A percentile compares a stretch with the other conserved stretches of the same genome.
phyloP scores from a whole-genome alignment of 345 rosid species.

The Citrus unshiu region DNA sequence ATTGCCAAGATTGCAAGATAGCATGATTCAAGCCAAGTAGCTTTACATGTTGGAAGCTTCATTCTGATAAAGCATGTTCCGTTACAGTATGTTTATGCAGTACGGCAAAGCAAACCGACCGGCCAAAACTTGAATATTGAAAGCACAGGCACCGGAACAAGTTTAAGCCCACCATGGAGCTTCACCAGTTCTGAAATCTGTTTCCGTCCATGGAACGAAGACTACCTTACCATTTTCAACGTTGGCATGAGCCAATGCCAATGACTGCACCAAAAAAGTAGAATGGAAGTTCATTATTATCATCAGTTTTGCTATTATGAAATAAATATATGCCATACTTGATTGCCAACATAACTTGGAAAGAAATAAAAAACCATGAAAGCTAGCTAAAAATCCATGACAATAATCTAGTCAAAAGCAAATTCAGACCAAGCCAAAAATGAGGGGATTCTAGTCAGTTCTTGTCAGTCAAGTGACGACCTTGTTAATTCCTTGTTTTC shows the following conservation, averaged over 20 bases:
- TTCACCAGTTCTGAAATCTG: slow-evolving; percentile 98
- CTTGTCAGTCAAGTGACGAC: too few relatives aligned
- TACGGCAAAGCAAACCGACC: slow-evolving; percentile 8
- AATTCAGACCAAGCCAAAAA: too few relatives aligned
- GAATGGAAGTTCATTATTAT: not conserved
- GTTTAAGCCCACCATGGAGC: slow-evolving; percentile 88
- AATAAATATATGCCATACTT: not conserved
- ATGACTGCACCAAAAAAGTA: slow-evolving; percentile 43
- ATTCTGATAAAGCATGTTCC: not conserved
- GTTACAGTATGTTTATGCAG: slow-evolving; percentile 8
- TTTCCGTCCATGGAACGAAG: slow-evolving; percentile 86
- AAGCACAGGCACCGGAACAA: not conserved
- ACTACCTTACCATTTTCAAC: slow-evolving; percentile 80
- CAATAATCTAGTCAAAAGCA: too few relatives aligned
- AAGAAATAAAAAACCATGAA: not conserved
- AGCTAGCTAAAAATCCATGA: not conserved
- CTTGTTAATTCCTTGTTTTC: not conserved
- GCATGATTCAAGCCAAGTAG: slow-evolving; percentile 7
- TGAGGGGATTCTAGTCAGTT: too few relatives aligned
- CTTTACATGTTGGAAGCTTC: slow-evolving; percentile 2
- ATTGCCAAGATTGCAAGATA: not conserved
- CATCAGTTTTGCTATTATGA: not conserved
- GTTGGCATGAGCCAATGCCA: slow-evolving; percentile 88
- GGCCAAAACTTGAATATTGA: not conserved
- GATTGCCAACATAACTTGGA: not conserved